A percentile compares a stretch with the other conserved stretches of the same genome.
Conservation (phyloP, 768 basidiomycete species). For the Hygrophorus pudorinus region DNA sequence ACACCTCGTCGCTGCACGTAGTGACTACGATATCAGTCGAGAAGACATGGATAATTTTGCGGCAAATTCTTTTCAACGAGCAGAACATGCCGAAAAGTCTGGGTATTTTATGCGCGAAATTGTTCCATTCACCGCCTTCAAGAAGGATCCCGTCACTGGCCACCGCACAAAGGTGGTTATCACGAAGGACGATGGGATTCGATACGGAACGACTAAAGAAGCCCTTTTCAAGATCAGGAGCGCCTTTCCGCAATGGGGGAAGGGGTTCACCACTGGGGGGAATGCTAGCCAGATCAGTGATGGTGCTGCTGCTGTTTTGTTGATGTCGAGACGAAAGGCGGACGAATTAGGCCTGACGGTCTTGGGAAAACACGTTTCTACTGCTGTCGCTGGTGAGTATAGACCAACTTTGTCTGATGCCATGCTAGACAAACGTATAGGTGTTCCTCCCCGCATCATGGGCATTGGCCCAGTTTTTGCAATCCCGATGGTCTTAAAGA, state of each 20-base stretch:
- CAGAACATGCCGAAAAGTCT: slow-evolving; percentile 60
- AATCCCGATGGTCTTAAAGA: slow-evolving; percentile 67
- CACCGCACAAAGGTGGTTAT: slow-evolving; percentile 43
- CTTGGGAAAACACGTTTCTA: slow-evolving; percentile 72
- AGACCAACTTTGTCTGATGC: background rate
- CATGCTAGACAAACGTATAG: background rate
- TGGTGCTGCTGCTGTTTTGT: slow-evolving; percentile 68
- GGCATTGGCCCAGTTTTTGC: slow-evolving; percentile 80
- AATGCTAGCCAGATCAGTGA: slow-evolving; percentile 84
- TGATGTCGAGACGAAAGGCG: slow-evolving; percentile 77
- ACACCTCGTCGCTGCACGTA: too few relatives aligned
- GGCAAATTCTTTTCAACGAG: slow-evolving; percentile 67
- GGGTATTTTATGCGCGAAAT: slow-evolving; percentile 65
- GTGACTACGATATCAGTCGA: slow-evolving; percentile 59
- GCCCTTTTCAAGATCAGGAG: slow-evolving; percentile 51
- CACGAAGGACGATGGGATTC: slow-evolving; percentile 67
- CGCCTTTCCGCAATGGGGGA: slow-evolving; percentile 81
- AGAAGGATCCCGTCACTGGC: slow-evolving; percentile 47
- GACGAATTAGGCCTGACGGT: slow-evolving; percentile 63
- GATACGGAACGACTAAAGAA: slow-evolving; percentile 64
- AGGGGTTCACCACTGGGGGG: slow-evolving; percentile 65
- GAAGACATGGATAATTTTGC: slow-evolving; percentile 71
- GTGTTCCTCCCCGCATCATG: slow-evolving; percentile 72
- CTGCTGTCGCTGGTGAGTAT: slow-evolving; percentile 49
- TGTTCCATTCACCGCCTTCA: slow-evolving; percentile 62